A percentile compares a stretch with the other conserved stretches of the same genome.
phyloP scores from a whole-genome alignment of 768 basidiomycete genomes.

The Pleurotus tuoliensis region DNA sequence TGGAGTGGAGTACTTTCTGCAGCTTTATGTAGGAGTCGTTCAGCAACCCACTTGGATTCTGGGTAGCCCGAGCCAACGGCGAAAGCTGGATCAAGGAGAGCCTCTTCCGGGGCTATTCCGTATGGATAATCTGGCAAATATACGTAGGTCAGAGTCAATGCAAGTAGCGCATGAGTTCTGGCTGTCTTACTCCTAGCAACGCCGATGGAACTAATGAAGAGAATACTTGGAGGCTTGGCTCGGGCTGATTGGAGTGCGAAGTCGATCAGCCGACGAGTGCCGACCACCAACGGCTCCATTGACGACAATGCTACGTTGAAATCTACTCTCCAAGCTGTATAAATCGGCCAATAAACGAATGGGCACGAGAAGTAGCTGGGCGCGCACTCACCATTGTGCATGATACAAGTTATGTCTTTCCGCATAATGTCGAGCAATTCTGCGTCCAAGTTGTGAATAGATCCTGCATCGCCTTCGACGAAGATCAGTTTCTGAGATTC shows the following conservation, averaged over 20 bases:
- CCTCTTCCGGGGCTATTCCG: not conserved
- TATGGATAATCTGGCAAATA: not conserved
- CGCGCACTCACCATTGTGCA: slow-evolving; percentile 26
- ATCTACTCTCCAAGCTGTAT: slow-evolving; percentile 31
- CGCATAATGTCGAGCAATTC: slow-evolving; percentile 15
- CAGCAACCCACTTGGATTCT: slow-evolving; percentile 40
- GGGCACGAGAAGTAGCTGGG: too few species aligned
- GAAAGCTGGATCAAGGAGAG: not conserved
- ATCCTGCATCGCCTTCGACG: slow-evolving; percentile 10
- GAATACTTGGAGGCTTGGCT: slow-evolving; percentile 20
- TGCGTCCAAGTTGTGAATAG: not conserved
- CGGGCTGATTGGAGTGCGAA: slow-evolving; percentile 24
- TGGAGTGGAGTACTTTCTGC: slow-evolving; percentile 19
- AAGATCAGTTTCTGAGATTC: slow-evolving; percentile 13
- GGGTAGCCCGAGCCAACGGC: slow-evolving; percentile 29
- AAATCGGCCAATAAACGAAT: too few species aligned
- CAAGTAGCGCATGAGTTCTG: too few species aligned
- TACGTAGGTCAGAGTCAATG: too few species aligned
- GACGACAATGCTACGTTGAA: slow-evolving; percentile 27
- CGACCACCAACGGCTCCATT: slow-evolving; percentile 25
- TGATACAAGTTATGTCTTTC: slow-evolving; percentile 19
- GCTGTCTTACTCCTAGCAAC: slow-evolving; percentile 23
- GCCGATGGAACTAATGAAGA: slow-evolving; percentile 30
- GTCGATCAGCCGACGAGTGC: slow-evolving; percentile 28
- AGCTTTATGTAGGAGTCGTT: slow-evolving; percentile 22